These are phyloP conservation scores for Saturnispora hagleri DNA, from an alignment of 805 yeast genomes.

Conservation along the genomic window DNA sequence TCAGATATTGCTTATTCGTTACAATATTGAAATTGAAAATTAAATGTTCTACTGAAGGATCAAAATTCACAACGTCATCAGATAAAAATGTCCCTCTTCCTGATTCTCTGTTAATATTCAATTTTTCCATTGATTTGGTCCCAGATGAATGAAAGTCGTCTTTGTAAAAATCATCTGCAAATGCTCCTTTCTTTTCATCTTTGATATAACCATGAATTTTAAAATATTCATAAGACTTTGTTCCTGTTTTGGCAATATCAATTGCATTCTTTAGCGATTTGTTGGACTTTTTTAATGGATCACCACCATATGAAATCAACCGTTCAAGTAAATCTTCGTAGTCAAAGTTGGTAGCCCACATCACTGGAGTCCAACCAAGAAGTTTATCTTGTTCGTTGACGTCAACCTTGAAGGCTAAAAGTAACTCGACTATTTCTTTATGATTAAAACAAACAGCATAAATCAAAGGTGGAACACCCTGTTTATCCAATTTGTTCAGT, in stretches of 20 bases:
- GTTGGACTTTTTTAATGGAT: constrained; percentile 35
- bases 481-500: constrained; percentile 26
- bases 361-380: constrained; percentile 56
- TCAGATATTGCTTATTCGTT: constrained; percentile 49
- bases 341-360: constrained; percentile 77
- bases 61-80: constrained; percentile 28
- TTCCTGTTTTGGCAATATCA: constrained; percentile 46
- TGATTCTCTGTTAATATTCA: not conserved
- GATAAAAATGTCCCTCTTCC: constrained; percentile 22
- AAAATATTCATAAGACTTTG: constrained; percentile 50
- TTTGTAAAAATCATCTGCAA: constrained; percentile 8
- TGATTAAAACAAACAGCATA: constrained; percentile 50
- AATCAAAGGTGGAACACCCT: constrained; percentile 39
- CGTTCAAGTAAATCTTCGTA: constrained; percentile 45
- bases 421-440: constrained; percentile 38
- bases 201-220: constrained; percentile 39
- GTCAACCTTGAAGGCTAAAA: constrained; percentile 36
- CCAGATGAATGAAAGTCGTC: constrained; percentile 7
- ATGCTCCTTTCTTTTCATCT: constrained; percentile 5
- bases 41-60: constrained; percentile 24
- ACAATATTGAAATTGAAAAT: constrained; percentile 51
- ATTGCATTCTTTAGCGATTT: constrained; percentile 41
- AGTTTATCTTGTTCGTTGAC: constrained; percentile 43
- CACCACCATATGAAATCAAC: constrained; percentile 57
- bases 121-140: constrained; percentile 12